phyloP scores from a whole-genome alignment of 1,139 yeast species.

The Taphrina flavorubra region DNA sequence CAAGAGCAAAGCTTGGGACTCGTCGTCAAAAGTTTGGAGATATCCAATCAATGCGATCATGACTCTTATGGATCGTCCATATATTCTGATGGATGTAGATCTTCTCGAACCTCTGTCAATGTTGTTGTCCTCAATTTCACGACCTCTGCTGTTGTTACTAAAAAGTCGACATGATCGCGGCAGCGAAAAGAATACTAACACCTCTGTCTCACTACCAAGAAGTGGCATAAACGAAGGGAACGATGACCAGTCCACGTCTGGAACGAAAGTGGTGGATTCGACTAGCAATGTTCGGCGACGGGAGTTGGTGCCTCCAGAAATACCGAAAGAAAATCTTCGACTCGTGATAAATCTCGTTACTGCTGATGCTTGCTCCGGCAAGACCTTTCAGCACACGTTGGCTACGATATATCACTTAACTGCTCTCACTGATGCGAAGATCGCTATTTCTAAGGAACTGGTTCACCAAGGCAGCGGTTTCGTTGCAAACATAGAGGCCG shows the following conservation, averaged over 20 bases:
- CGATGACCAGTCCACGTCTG: conserved; percentile 40
- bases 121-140: conserved; percentile 75
- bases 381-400: conserved; percentile 83
- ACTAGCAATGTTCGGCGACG: conserved; percentile 1
- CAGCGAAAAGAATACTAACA: not conserved
- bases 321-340: conserved; percentile 68
- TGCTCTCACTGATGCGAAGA: conserved; percentile 65
- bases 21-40: conserved; percentile 55
- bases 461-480: conserved; percentile 68
- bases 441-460: conserved; percentile 70
- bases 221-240: not conserved
- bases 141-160: conserved; percentile 59
- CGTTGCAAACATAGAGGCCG: conserved; percentile 64
- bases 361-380: conserved; percentile 85
- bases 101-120: conserved; percentile 78
- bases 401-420: conserved; percentile 82
- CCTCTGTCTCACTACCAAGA: not conserved
- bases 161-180: not conserved
- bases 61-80: conserved; percentile 64
- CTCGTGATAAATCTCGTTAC: conserved; percentile 71
- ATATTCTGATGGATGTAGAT: conserved; percentile 72
- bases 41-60: conserved; percentile 77
- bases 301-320: conserved; percentile 58
- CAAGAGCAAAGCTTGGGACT: conserved; percentile 54
- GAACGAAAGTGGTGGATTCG: not conserved